Conservation (phyloP, 306 rosid species). For the Ormosia semicastrata region DNA sequence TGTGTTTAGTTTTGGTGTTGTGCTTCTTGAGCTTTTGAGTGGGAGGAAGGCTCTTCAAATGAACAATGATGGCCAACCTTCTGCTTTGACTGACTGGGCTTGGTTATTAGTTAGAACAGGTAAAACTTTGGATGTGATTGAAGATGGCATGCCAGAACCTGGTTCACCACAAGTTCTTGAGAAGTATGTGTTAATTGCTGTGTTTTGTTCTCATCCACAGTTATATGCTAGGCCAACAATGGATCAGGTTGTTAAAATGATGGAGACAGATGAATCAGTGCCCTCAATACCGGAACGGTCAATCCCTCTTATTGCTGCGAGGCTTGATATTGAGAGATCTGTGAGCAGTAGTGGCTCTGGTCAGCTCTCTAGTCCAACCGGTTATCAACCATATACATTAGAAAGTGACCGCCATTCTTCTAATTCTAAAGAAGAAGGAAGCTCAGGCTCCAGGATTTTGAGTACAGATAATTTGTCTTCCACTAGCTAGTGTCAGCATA, state of each 20-base stretch:
- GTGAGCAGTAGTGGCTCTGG: conserved; percentile 58
- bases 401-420: conserved; percentile 37
- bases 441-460: conserved; percentile 29
- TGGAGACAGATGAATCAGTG: conserved; percentile 73
- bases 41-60: conserved; percentile 81
- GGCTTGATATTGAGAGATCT: conserved; percentile 71
- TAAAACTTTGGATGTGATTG: conserved; percentile 65
- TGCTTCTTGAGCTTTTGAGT: conserved; percentile 90
- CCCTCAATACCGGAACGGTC: conserved; percentile 84
- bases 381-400: conserved; percentile 50
- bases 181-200: conserved; percentile 80
- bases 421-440: conserved; percentile 39
- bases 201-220: conserved; percentile 93
- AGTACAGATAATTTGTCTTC: conserved; percentile 30
- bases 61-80: conserved; percentile 52
- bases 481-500: conserved; percentile 18
- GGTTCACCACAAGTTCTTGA: conserved; percentile 65
- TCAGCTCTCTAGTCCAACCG: conserved; percentile 54
- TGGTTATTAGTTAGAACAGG: conserved; percentile 81
- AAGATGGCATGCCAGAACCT: conserved; percentile 62
- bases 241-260: conserved; percentile 96
- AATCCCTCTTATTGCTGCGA: conserved; percentile 69
- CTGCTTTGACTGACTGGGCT: conserved; percentile 86
- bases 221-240: conserved; percentile 94
- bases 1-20: conserved; percentile 90